These are phyloP conservation scores for Misopates orontium DNA, from an alignment of 257 asterid species.

Conservation along the genomic window DNA sequence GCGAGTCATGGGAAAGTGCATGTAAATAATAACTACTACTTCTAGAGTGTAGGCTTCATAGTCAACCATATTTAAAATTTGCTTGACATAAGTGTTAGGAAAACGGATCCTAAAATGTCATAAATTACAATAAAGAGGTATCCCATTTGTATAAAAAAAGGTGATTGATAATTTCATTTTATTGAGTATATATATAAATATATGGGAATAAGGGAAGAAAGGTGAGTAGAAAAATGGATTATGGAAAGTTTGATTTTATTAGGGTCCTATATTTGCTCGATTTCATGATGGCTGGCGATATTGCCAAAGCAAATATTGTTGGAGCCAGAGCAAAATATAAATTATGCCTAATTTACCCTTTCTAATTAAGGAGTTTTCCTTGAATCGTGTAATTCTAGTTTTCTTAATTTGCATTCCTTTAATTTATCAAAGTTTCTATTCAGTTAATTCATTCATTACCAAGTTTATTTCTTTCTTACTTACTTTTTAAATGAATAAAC, in stretches of 20 bases:
- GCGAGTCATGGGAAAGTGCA: conserved; percentile 26
- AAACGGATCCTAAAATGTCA: conserved; percentile 15
- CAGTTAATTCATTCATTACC: too few species aligned
- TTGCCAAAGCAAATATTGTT: too few species aligned
- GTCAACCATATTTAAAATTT: conserved; percentile 21
- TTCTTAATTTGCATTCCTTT: too few species aligned
- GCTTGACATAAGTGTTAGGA: conserved; percentile 1
- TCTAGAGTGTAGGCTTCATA: not conserved
- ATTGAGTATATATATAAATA: not conserved
- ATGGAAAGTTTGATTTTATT: conserved; percentile 2
- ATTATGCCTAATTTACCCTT: too few species aligned
- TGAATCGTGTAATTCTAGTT: too few species aligned
- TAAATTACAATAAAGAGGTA: conserved; percentile 6
- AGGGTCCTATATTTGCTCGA: conserved; percentile 13
- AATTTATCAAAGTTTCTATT: too few species aligned
- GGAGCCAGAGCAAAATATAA: too few species aligned
- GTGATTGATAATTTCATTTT: not conserved
- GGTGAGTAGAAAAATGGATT: not conserved
- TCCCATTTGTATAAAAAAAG: conserved; percentile 10
- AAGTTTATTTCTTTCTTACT: too few species aligned
- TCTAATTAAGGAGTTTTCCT: too few species aligned
- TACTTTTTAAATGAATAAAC: too few species aligned
- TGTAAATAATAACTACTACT: conserved; percentile 1
- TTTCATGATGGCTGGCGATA: too few species aligned
- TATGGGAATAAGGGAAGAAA: too few species aligned